Conservation (phyloP, 257 asterid species). For the Nemophila menziesii region DNA sequence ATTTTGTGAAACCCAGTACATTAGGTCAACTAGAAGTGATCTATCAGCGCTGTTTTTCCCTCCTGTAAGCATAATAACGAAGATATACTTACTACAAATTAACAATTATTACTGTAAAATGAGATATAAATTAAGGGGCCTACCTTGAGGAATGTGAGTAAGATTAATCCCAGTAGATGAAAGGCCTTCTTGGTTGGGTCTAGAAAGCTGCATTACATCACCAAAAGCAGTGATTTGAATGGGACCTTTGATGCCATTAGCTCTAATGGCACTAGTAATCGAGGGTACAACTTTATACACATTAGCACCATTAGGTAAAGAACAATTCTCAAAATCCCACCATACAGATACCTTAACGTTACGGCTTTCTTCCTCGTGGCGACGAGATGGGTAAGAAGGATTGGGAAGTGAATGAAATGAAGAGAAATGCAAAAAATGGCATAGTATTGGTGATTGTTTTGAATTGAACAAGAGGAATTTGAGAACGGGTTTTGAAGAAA, state of each 20-base stretch:
- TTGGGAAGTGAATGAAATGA: constrained; percentile 13
- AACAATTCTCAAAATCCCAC: constrained; percentile 97
- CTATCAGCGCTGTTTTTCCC: constrained; percentile 92
- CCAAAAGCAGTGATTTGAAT: constrained; percentile 88
- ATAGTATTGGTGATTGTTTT: constrained; percentile 5
- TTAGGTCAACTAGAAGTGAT: constrained; percentile 82
- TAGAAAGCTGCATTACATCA: constrained; percentile 65
- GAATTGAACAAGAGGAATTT: constrained; percentile 19
- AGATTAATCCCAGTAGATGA: constrained; percentile 76
- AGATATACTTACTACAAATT: not conserved
- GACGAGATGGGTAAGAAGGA: constrained; percentile 26
- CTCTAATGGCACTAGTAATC: constrained; percentile 63
- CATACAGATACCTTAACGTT: constrained; percentile 78
- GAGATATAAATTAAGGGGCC: not conserved
- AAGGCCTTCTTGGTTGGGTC: constrained; percentile 72
- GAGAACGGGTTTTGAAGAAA: constrained; percentile 24
- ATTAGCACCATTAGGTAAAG: constrained; percentile 39
- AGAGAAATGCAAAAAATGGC: constrained; percentile 21
- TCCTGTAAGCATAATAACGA: constrained; percentile 28
- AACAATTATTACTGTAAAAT: not conserved
- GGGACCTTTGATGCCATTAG: constrained; percentile 79
- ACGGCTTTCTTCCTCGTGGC: constrained; percentile 68
- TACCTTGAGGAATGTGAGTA: constrained; percentile 73
- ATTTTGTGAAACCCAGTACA: constrained; percentile 87
- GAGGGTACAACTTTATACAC: constrained; percentile 53